Evolutionary conservation across 176 grass and related monocot genomes (phyloP), one percentile per base, ranked within the genome.

Genomic region (Chloris gayana): DNA sequence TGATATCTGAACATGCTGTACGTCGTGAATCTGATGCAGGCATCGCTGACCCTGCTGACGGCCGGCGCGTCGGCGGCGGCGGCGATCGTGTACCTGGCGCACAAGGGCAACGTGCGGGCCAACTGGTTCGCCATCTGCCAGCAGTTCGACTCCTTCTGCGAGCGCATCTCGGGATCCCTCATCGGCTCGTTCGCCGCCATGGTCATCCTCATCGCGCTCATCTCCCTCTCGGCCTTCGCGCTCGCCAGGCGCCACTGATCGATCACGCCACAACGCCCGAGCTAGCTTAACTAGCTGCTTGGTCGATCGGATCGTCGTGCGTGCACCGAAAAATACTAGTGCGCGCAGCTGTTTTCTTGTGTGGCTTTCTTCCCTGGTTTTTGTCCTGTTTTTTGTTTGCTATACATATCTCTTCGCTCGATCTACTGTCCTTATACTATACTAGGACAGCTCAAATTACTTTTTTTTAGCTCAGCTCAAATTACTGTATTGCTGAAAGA

Each of bases 71-170:
- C 84, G 24, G 87, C 91, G 24, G 87, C 84, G 6, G 61, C 87
- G 42, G 87, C 91, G 24, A 89, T 89, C 15, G 84, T 93, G 70
- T 89, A 93, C 76, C 56, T 93, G 69, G 91, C 87, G 8, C 87
- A 87, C 83, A 93, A 93, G 79, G 91, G 84, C 57, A 93, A 93
- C 21, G 84, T 87, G 65, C 75, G 87, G 3, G 80, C 91, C 18
- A 93, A 89, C 75, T 92, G 91, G 91, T 84, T 92, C 32, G 63
- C 90, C 80, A 89, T 89, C 56, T 92, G 83, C 79, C 83, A 92
- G 73, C 90, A 92, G 77, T 92, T 89, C 75, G 85, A 84, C 64
- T 92, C 90, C 79, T 89, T 84, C 73, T 91, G 83, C 22, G 90
- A 89, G 74, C 87, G 87, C 90, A 89, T 89, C 80, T 92, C 87